These are phyloP conservation scores for Dactylellina sp. DNA, from an alignment of 2,329 filamentous ascomycete species.

Conservation along the genomic window DNA sequence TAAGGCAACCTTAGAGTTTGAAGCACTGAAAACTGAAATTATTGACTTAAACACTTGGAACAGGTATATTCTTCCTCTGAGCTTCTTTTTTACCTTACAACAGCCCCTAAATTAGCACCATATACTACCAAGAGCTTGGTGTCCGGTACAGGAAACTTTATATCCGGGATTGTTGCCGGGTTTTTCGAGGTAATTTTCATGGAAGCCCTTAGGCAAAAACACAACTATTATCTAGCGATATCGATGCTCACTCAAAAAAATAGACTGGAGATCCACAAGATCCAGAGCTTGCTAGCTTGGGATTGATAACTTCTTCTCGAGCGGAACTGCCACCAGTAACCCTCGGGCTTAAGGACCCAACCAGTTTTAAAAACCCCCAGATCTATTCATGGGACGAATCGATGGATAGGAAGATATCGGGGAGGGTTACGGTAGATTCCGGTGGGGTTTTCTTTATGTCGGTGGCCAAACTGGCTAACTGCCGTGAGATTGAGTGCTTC, in stretches of 20 bases:
- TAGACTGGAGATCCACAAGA: neutral
- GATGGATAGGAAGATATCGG: neutral
- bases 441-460: neutral
- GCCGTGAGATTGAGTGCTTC: slow-evolving; percentile 21
- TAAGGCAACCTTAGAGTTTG: neutral
- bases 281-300: slow-evolving; percentile 7
- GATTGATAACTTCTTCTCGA: slow-evolving; percentile 12
- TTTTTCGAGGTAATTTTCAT: slow-evolving; percentile 22
- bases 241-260: neutral
- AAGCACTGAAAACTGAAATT: neutral
- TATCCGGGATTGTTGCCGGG: slow-evolving; percentile 16
- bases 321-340: neutral
- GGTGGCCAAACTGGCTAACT: slow-evolving; percentile 3
- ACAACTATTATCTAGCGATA: too few relatives aligned
- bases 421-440: neutral
- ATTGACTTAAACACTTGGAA: neutral
- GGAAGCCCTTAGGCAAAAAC: too few relatives aligned
- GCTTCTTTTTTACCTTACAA: slow-evolving; percentile 7
- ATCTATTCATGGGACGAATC: slow-evolving; percentile 4
- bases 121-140: too few relatives aligned
- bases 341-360: neutral
- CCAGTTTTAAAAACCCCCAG: slow-evolving; percentile 13
- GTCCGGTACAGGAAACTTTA: neutral
- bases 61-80: slow-evolving; percentile 18
- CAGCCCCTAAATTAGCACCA: neutral